phyloP scores from a whole-genome alignment of 2,329 filamentous ascomycete species.

The Xylariaceae sp. region DNA sequence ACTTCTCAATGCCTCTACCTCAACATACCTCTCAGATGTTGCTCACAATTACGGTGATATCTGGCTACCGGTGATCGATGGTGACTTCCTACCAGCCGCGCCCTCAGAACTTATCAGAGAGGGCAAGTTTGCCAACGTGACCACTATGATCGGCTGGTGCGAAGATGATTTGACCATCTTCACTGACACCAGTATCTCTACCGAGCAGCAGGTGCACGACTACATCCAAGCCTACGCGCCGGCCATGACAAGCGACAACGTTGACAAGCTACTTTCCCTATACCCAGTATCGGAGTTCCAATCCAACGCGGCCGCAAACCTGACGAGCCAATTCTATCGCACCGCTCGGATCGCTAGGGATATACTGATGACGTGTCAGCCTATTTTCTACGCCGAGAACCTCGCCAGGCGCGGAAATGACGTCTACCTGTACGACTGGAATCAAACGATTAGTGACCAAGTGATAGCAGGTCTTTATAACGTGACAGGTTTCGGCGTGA shows the following conservation, averaged over 20 bases:
- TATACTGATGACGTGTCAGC: conserved; percentile 41
- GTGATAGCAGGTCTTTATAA: conserved; percentile 45
- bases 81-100: conserved; percentile 54
- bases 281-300: conserved; percentile 58
- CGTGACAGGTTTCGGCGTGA: conserved; percentile 49
- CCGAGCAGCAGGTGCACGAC: conserved; percentile 44
- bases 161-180: conserved; percentile 53
- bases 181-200: conserved; percentile 48
- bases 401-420: conserved; percentile 42
- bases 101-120: conserved; percentile 48
- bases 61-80: conserved; percentile 56
- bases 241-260: conserved; percentile 40
- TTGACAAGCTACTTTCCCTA: conserved; percentile 51
- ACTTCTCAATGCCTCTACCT: conserved; percentile 51
- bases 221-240: conserved; percentile 50
- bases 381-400: conserved; percentile 22
- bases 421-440: conserved; percentile 58
- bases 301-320: conserved; percentile 43
- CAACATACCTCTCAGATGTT: conserved; percentile 49
- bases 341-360: conserved; percentile 56
- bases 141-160: conserved; percentile 51
- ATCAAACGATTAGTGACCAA: conserved; percentile 58
- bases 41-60: conserved; percentile 57
- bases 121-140: conserved; percentile 49
- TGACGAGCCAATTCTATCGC: conserved; percentile 57